A percentile compares a stretch with the other conserved stretches of the same genome.
These are phyloP conservation scores for Catunica adiposa DNA, from an alignment of 2,329 filamentous ascomycete genomes.

Conservation along the genomic window DNA sequence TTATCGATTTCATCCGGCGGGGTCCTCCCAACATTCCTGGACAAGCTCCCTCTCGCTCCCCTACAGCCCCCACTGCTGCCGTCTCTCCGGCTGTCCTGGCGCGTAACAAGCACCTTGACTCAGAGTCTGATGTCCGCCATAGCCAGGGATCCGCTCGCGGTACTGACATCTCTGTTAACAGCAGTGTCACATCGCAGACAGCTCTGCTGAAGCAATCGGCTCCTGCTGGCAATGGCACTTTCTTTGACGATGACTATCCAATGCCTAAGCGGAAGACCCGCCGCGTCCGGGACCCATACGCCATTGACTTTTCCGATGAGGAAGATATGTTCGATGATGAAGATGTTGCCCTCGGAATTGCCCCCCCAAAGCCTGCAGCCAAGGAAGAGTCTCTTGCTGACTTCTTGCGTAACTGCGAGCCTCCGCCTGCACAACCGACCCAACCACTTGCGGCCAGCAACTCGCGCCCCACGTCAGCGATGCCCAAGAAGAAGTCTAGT, in stretches of 20 bases:
- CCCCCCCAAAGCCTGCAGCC: slow-evolving; percentile 25
- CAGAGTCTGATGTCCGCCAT: slow-evolving; percentile 29
- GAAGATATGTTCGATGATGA: slow-evolving; percentile 32
- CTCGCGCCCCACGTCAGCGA: slow-evolving; percentile 19
- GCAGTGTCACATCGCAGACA: slow-evolving; percentile 59
- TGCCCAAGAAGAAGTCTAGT: slow-evolving; percentile 47
- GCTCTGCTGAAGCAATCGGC: slow-evolving; percentile 40
- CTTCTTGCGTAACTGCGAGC: slow-evolving; percentile 53
- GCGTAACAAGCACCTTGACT: slow-evolving; percentile 11
- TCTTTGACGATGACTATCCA: slow-evolving; percentile 35
- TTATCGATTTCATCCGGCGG: slow-evolving; percentile 90
- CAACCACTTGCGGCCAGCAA: slow-evolving; percentile 20
- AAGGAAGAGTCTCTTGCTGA: slow-evolving; percentile 54
- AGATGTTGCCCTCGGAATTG: slow-evolving; percentile 27
- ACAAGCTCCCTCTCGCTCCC: neutral
- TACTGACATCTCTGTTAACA: slow-evolving; percentile 43
- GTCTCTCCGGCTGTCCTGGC: neutral
- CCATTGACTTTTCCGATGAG: slow-evolving; percentile 68
- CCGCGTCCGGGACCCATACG: slow-evolving; percentile 75
- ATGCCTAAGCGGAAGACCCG: slow-evolving; percentile 59
- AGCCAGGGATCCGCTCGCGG: slow-evolving; percentile 39
- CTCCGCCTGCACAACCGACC: slow-evolving; percentile 33
- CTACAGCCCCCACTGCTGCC: slow-evolving; percentile 41
- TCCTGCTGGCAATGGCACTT: slow-evolving; percentile 21
- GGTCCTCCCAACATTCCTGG: slow-evolving; percentile 42